phyloP scores from a whole-genome alignment of 331 rosid species.

The Stylosanthes scabra region DNA sequence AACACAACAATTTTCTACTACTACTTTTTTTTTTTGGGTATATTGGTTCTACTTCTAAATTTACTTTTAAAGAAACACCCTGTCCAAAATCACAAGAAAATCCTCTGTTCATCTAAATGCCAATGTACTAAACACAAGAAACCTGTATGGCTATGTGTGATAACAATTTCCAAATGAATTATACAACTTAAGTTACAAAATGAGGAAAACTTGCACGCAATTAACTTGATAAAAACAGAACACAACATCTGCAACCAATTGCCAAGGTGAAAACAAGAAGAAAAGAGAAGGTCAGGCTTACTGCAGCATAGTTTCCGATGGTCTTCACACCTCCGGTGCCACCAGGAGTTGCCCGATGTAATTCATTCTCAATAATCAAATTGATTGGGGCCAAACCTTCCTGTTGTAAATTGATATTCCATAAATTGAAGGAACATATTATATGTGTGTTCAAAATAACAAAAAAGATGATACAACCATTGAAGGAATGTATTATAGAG shows the following conservation, averaged over 20 bases:
- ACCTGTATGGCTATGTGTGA: background rate
- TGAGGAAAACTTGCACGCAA: constrained; percentile 20
- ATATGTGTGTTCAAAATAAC: background rate
- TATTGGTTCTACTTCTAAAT: no score
- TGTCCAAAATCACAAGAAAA: background rate
- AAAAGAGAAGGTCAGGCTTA: constrained; percentile 51
- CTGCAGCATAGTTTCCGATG: constrained; percentile 97
- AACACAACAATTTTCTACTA: no score
- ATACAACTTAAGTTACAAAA: constrained; percentile 10
- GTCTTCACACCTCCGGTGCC: constrained; percentile 99
- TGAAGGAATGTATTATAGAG: background rate
- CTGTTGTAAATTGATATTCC: constrained; percentile 51
- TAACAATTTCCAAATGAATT: constrained; percentile 11
- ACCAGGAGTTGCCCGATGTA: constrained; percentile 99
- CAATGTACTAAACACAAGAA: constrained; percentile 16
- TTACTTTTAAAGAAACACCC: no score
- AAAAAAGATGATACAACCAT: constrained; percentile 13
- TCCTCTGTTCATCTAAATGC: constrained; percentile 3
- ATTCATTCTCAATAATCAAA: constrained; percentile 81
- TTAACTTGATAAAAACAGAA: constrained; percentile 15
- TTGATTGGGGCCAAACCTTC: constrained; percentile 97
- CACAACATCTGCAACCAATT: constrained; percentile 20
- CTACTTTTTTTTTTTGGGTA: no score
- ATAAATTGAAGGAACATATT: background rate
- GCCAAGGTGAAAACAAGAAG: constrained; percentile 10